These are phyloP conservation scores for Suillus placidus DNA, from an alignment of 768 basidiomycete genomes.

Conservation along the genomic window DNA sequence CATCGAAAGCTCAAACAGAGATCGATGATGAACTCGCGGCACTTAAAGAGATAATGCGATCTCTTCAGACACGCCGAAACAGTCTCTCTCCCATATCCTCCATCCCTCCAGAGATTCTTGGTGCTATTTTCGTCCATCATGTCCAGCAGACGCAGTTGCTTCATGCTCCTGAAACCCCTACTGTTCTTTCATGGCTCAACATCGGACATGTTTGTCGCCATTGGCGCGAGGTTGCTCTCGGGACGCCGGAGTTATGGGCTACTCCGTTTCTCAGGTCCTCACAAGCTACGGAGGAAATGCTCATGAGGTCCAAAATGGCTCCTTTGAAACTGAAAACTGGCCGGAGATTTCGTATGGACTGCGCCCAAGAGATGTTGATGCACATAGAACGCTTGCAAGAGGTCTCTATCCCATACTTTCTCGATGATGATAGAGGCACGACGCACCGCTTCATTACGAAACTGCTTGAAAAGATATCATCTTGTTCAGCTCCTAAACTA, in stretches of 20 bases:
- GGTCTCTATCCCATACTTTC: slow-evolving; percentile 28
- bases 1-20: slow-evolving; percentile 1
- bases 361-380: slow-evolving; percentile 33
- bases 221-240: slow-evolving; percentile 45
- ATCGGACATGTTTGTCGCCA: slow-evolving; percentile 21
- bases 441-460: slow-evolving; percentile 25
- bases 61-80: slow-evolving; percentile 12
- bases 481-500: slow-evolving; percentile 34
- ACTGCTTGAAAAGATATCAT: slow-evolving; percentile 27
- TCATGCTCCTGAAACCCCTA: background rate
- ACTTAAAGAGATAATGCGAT: background rate
- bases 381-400: slow-evolving; percentile 39
- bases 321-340: slow-evolving; percentile 26
- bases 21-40: slow-evolving; percentile 11
- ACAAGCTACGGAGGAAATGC: slow-evolving; percentile 45
- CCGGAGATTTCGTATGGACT: slow-evolving; percentile 33
- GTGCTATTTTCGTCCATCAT: slow-evolving; percentile 6
- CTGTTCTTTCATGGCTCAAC: slow-evolving; percentile 10
- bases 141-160: background rate
- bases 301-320: slow-evolving; percentile 47
- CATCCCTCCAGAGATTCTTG: slow-evolving; percentile 15
- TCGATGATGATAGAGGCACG: slow-evolving; percentile 19
- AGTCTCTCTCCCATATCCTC: slow-evolving; percentile 9
- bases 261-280: slow-evolving; percentile 36
- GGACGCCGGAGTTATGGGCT: slow-evolving; percentile 44